These are phyloP conservation scores for Moesziomyces antarcticus DNA, from an alignment of 1,284 basidiomycete species.

Conservation along the genomic window DNA sequence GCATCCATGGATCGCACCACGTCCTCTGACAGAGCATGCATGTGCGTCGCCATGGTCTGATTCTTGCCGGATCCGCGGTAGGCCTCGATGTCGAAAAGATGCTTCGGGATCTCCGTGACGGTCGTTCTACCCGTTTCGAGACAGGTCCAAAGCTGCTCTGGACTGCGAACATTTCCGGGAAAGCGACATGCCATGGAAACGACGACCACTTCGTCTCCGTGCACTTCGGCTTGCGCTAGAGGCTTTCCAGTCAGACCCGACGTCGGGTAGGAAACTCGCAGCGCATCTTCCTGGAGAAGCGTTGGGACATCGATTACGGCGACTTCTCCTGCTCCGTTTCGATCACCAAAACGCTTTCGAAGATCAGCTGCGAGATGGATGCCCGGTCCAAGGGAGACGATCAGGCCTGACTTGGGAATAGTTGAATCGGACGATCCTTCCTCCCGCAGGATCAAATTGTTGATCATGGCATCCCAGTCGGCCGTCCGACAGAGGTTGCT, in stretches of 20 bases:
- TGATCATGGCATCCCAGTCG: conserved; percentile 33
- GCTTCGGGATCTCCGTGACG: conserved; percentile 39
- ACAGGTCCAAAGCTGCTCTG: conserved; percentile 43
- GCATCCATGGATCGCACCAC: conserved; percentile 46
- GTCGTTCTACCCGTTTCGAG: conserved; percentile 41
- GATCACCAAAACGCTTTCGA: conserved; percentile 4
- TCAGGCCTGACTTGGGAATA: background rate
- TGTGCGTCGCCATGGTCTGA: conserved; percentile 44
- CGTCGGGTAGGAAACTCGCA: background rate
- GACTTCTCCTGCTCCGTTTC: background rate
- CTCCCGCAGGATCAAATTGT: conserved; percentile 12
- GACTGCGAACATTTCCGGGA: conserved; percentile 44
- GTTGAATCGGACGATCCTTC: background rate
- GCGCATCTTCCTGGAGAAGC: conserved; percentile 4
- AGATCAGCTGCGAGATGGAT: conserved; percentile 26
- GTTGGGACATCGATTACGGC: conserved; percentile 14
- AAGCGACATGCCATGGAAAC: conserved; percentile 53
- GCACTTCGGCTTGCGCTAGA: conserved; percentile 8
- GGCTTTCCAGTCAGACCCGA: too few species aligned
- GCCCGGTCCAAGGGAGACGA: conserved; percentile 35
- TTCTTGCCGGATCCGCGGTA: conserved; percentile 40
- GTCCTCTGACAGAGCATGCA: conserved; percentile 40
- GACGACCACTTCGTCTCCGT: conserved; percentile 43
- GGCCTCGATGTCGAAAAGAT: conserved; percentile 44
- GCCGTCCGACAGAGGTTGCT: conserved; percentile 33